phyloP scores from a whole-genome alignment of 2,329 filamentous ascomycete species.

The Trichoderma pleuroti region DNA sequence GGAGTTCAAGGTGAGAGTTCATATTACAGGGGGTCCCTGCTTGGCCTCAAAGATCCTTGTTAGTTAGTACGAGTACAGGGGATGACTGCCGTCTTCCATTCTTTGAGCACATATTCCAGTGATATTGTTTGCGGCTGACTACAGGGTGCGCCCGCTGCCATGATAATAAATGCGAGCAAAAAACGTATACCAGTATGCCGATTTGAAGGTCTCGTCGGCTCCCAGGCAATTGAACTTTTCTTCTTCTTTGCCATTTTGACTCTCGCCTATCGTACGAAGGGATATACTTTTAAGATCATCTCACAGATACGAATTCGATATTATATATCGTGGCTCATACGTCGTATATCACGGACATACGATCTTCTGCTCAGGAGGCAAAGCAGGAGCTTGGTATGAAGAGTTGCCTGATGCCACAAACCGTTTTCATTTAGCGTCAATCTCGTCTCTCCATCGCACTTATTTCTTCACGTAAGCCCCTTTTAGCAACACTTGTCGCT shows the following conservation, averaged over 20 bases:
- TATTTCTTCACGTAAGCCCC: neutral
- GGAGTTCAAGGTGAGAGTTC: neutral
- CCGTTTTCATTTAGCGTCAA: neutral
- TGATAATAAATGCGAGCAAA: neutral
- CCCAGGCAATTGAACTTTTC: neutral
- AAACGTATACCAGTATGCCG: neutral
- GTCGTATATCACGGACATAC: neutral
- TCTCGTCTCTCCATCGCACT: neutral
- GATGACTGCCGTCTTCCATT: neutral
- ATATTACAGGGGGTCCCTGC: neutral
- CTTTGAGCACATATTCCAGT: neutral
- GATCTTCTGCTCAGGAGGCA: neutral
- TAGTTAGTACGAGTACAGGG: neutral
- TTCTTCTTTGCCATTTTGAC: neutral
- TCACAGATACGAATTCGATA: neutral
- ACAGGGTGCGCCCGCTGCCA: neutral
- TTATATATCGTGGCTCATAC: neutral
- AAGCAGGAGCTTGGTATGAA: neutral
- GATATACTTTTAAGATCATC: neutral
- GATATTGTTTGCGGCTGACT: neutral
- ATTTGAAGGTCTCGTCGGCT: neutral
- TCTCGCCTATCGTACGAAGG: neutral
- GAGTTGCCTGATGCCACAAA: accelerated
- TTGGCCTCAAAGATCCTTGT: neutral
- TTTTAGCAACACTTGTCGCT: neutral